A percentile compares a stretch with the other conserved stretches of the same genome.
These are phyloP conservation scores for Pistacia vera DNA, from an alignment of 345 rosid genomes.

Conservation along the genomic window DNA sequence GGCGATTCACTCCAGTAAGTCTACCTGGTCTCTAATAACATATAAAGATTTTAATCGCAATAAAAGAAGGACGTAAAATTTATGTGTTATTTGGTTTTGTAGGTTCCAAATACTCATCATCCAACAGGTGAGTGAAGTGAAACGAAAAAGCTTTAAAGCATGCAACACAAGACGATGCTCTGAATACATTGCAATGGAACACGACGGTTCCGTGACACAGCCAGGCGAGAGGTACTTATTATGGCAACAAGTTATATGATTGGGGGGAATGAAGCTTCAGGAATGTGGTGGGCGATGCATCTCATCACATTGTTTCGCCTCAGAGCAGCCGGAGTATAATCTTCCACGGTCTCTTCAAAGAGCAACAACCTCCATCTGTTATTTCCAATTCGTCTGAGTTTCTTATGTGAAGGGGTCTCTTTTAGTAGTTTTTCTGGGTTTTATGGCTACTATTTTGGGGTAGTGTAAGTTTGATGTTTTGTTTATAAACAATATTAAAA, in stretches of 20 bases:
- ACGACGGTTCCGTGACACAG: slow-evolving; percentile 57
- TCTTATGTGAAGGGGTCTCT: slow-evolving; percentile 22
- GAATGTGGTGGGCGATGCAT: slow-evolving; percentile 41
- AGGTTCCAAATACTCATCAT: slow-evolving; percentile 79
- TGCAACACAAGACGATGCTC: slow-evolving; percentile 60
- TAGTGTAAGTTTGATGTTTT: slow-evolving; percentile 11
- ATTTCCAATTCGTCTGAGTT: slow-evolving; percentile 44
- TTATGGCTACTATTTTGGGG: slow-evolving; percentile 2
- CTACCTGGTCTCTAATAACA: neutral
- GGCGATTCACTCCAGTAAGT: slow-evolving; percentile 79
- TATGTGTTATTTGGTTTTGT: neutral
- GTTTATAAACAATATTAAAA: neutral
- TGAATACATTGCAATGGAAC: slow-evolving; percentile 67
- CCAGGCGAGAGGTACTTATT: slow-evolving; percentile 59
- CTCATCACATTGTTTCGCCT: slow-evolving; percentile 58
- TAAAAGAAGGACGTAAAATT: neutral
- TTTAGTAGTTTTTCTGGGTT: slow-evolving; percentile 16
- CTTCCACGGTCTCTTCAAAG: slow-evolving; percentile 49
- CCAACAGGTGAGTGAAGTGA: slow-evolving; percentile 64
- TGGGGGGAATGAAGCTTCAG: slow-evolving; percentile 83
- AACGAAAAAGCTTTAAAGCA: slow-evolving; percentile 39
- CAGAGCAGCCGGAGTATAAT: slow-evolving; percentile 32
- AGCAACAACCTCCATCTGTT: slow-evolving; percentile 44
- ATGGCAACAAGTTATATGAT: slow-evolving; percentile 66
- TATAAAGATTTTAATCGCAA: neutral